Evolutionary conservation across 2,329 filamentous ascomycete species (phyloP).

Genomic region (Pseudocercospora fuligena): DNA sequence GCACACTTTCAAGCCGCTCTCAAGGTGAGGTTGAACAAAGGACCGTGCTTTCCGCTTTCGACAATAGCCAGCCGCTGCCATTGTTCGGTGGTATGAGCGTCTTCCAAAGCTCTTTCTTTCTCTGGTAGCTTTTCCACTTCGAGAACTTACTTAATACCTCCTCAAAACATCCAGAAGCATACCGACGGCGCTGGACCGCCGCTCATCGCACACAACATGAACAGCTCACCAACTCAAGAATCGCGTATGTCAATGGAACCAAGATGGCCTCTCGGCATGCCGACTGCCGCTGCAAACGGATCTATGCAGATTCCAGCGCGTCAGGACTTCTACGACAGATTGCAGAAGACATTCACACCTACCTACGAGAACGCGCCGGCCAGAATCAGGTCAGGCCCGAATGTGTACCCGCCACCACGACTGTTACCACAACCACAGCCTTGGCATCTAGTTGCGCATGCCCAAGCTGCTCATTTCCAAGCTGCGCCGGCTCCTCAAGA

Average conservation of each 20-base stretch:
- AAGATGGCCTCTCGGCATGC: constrained; percentile 6
- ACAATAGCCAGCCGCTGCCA: background rate
- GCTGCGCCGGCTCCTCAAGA: background rate
- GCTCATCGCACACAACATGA: background rate
- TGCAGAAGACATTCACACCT: background rate
- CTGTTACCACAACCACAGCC: background rate
- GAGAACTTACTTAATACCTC: background rate
- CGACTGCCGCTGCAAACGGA: background rate
- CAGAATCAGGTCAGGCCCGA: background rate
- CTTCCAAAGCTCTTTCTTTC: background rate
- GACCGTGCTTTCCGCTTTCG: background rate
- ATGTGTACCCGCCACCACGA: background rate
- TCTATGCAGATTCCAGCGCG: background rate
- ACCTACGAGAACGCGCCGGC: background rate
- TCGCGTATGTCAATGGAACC: background rate
- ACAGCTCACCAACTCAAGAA: background rate
- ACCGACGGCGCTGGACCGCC: background rate
- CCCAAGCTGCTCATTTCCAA: background rate
- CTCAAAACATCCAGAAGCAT: background rate
- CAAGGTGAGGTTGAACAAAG: background rate
- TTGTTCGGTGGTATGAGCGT: background rate
- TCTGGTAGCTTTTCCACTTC: background rate
- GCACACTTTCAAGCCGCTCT: background rate
- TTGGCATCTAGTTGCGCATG: background rate
- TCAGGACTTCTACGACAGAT: background rate